Evolutionary conservation across 495 filamentous ascomycete species (phyloP), one percentile per base, ranked within the genome.

Genomic region (Neurospora sp.): DNA sequence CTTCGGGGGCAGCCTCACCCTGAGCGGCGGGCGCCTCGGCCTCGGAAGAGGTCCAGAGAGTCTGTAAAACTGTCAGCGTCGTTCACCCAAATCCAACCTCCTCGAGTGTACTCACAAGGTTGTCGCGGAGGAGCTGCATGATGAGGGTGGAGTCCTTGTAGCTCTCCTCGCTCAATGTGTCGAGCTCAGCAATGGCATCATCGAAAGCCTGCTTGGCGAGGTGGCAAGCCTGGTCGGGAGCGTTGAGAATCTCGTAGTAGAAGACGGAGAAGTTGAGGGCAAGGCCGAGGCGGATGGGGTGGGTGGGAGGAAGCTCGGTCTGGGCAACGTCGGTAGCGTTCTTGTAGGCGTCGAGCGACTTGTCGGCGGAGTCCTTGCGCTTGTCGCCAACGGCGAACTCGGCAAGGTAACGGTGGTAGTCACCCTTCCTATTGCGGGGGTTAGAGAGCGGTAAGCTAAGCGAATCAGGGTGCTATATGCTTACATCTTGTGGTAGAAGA

Each of bases 401-500:
- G 80, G 96, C 96, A 60, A 99, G 93, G 83, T 99, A 99, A 82
- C 96, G 95, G 91, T 98, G 96, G 87, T 99, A 99, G 86, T 99
- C 96, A 84, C 96, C 96, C 92, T 98, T 99, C 96, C 94, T 97
- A 77, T 84, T 72, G 6, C 27, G 20, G 31, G 31, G 16, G 78
- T 86, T 76, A 86, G 79, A 69, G 76, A 73, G 54, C 4, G 23
- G 42, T 18, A 69, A 72, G 46, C 5, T 11, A 62, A 49, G 38
- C 16, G 2, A 49, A 69, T 69, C 14, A 23, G 54, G 44, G 60
- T 5, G 35, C 73, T 12, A 39, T n/a, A 18, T 10, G 86, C 91
- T 74, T 82, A 97, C 94, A 99, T 99, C 91, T 99, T 99, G 92
- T 99, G 96, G 88, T 99, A 99, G 87, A 99, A 99, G 76, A 99